Conservation (phyloP, 2,329 filamentous ascomycete species). For the Fusarium verticillioides region DNA sequence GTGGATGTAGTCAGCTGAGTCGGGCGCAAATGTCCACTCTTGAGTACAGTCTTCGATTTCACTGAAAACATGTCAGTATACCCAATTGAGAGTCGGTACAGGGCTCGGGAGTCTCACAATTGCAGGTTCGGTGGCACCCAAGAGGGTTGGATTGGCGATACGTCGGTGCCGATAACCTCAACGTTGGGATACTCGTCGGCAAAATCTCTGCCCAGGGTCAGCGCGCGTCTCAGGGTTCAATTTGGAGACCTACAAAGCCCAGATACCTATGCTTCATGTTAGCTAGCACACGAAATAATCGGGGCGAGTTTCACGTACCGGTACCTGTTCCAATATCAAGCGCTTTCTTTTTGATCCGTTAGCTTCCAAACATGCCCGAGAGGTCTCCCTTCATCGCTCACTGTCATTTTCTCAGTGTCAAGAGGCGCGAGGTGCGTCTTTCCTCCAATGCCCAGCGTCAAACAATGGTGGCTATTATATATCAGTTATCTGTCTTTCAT, state of each 20-base stretch:
- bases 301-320: background rate
- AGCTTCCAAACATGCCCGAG: background rate
- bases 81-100: accelerated
- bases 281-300: background rate
- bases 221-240: background rate
- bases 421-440: conserved; percentile 17
- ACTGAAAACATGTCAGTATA: background rate
- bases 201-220: background rate
- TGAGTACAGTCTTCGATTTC: conserved; percentile 22
- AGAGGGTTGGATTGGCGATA: conserved; percentile 13
- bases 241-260: conserved; percentile 1
- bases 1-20: conserved; percentile 17
- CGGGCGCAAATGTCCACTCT: conserved; percentile 14
- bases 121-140: conserved; percentile 9
- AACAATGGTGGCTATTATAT: background rate
- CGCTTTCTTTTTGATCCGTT: background rate
- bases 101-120: background rate
- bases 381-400: background rate
- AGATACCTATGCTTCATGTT: background rate
- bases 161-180: conserved; percentile 8
- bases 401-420: background rate
- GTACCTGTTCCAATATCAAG: conserved; percentile 16
- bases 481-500: background rate
- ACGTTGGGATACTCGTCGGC: conserved; percentile 9
- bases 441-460: conserved; percentile 1